Evolutionary conservation across 768 basidiomycete genomes (phyloP), one percentile per base, ranked within the genome.

Genomic region (Russula brevipes): DNA sequence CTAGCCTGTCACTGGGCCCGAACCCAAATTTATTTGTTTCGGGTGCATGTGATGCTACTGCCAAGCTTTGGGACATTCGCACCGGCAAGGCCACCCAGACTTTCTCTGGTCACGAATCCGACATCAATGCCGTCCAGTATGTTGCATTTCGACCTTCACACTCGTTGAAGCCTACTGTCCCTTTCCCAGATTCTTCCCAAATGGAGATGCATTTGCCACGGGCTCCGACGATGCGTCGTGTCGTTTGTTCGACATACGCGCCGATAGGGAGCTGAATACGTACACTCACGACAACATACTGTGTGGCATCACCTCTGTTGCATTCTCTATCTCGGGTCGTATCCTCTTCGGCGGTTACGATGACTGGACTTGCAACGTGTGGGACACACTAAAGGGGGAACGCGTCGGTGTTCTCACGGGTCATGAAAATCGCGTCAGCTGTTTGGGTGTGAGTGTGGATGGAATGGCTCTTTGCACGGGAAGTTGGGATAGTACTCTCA

Each of bases 291-390:
- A 98, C 78, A 98, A 98, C 76, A 98, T 99, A 70, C 83, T 98
- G 16, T 98, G 96, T 71, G 96, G 97, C 66, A 97, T 99, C 76
- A 99, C 96, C 14, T 98, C 95, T 4, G 97, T 99, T 68, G 96
- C 94, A 14, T 99, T 99, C 80, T 98, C 96, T 4, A 91, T 93
- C 69, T 98, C 95, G 33, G 96, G 96, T 42, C 90, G 96, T 63
- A 92, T 99, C 70, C 81, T 99, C 44, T 99, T 99, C 69, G 96
- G 97, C 67, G 96, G 96, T 46, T 99, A 99, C 73, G 96, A 99
- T 75, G 96, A 99, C 73, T 98, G 97, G 91, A 98, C 97, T 69
- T 95, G 94, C 80, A 99, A 99, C 73, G 96, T 98, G 56, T 99
- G 96, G 96, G 96, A 99, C 74, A 98, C 95, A 35, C 81, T 99